Evolutionary conservation across 495 filamentous ascomycete genomes (phyloP).

Genomic region (Xylaria venustula): DNA sequence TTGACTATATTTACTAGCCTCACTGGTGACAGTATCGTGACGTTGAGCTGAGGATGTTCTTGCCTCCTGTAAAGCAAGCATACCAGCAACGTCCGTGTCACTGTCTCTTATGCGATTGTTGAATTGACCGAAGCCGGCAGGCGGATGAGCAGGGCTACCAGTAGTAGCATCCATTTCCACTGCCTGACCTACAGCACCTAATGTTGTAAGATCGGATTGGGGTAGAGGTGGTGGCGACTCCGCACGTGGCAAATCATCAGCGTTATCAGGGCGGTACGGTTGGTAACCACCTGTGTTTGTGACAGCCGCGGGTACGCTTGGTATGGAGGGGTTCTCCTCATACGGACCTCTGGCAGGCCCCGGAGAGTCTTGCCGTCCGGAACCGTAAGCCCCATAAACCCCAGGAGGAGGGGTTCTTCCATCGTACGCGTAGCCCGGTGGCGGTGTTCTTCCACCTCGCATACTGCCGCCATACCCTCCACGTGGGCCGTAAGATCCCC

Average conservation of each 20-base stretch:
- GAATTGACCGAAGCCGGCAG: constrained; percentile 45
- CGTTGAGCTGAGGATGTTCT: constrained; percentile 37
- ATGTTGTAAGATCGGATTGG: constrained; percentile 38
- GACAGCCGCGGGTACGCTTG: constrained; percentile 23
- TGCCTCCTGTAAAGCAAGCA: constrained; percentile 66
- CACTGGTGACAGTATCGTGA: constrained; percentile 51
- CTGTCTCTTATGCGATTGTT: constrained; percentile 56
- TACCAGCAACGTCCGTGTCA: constrained; percentile 65
- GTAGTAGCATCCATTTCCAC: constrained; percentile 77
- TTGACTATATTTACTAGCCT: constrained; percentile 66
- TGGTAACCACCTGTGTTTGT: constrained; percentile 31
- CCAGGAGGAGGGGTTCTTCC: constrained; percentile 46
- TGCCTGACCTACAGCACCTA: constrained; percentile 61
- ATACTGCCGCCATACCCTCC: constrained; percentile 57
- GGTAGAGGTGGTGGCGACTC: constrained; percentile 67
- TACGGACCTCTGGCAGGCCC: constrained; percentile 38
- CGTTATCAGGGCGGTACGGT: constrained; percentile 41
- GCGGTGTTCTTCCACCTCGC: constrained; percentile 57
- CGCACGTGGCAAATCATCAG: constrained; percentile 44
- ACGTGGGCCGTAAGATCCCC: constrained; percentile 32
- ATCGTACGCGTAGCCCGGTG: constrained; percentile 53
- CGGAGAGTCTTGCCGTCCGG: constrained; percentile 34
- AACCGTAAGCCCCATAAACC: constrained; percentile 38
- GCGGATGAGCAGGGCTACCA: constrained; percentile 48
- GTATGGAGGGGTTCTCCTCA: constrained; percentile 28